Percentiles rank a stretch among this genome's conserved stretches.
Evolutionary conservation across 2,329 filamentous ascomycete species (phyloP).

Genomic region (Aspergillus brasiliensis): DNA sequence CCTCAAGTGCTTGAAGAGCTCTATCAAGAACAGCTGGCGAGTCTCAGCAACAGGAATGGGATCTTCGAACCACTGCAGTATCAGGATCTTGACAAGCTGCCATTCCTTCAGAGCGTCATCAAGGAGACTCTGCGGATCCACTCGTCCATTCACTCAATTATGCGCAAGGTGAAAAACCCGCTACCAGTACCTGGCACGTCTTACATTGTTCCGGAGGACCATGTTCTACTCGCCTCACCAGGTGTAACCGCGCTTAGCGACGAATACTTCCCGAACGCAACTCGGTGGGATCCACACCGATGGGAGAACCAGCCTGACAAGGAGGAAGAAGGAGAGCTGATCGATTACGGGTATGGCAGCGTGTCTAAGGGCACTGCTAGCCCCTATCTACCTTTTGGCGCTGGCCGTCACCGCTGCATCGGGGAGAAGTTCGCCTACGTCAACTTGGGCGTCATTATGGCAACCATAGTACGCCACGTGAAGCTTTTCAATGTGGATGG

Average conservation of each 20-base stretch:
- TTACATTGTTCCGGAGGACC: constrained; percentile 75
- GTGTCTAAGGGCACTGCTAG: constrained; percentile 62
- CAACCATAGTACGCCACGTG: constrained; percentile 63
- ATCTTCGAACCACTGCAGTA: constrained; percentile 60
- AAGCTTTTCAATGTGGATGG: constrained; percentile 61
- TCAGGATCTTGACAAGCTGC: constrained; percentile 61
- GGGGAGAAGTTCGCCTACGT: constrained; percentile 76
- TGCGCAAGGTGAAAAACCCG: constrained; percentile 71
- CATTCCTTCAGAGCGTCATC: constrained; percentile 65
- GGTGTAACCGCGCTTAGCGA: constrained; percentile 64
- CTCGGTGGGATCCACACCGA: constrained; percentile 63
- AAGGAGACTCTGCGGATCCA: constrained; percentile 74
- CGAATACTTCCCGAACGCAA: constrained; percentile 62
- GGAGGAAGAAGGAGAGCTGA: constrained; percentile 55
- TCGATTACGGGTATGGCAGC: constrained; percentile 64
- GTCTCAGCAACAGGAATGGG: constrained; percentile 44
- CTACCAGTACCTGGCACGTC: constrained; percentile 57
- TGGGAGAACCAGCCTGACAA: constrained; percentile 53
- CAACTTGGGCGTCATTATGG: constrained; percentile 67
- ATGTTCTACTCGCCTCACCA: constrained; percentile 79
- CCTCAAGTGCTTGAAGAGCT: constrained; percentile 72
- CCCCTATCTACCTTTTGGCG: constrained; percentile 72
- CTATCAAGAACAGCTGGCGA: constrained; percentile 64
- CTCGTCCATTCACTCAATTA: constrained; percentile 71
- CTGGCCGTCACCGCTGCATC: constrained; percentile 72